Evolutionary conservation across 2,329 filamentous ascomycete genomes (phyloP).

Genomic region (Helotiales sp.): DNA sequence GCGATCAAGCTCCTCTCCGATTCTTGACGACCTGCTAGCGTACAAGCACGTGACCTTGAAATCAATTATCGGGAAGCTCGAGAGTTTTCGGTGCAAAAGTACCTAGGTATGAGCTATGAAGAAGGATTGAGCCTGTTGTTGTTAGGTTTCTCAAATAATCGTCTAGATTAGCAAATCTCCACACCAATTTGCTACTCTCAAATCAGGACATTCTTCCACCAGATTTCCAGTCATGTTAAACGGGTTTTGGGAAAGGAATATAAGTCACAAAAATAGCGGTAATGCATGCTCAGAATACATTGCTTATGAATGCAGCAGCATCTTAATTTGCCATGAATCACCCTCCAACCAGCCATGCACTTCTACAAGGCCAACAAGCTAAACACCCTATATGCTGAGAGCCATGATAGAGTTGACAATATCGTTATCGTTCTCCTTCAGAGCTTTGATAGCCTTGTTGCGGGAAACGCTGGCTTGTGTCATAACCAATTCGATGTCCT

Average conservation of each 20-base stretch:
- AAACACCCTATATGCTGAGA: conserved; percentile 68
- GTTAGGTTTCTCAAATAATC: no score
- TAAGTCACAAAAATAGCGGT: neutral
- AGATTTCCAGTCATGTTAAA: conserved; percentile 16
- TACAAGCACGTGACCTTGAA: neutral
- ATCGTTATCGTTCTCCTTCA: conserved; percentile 99
- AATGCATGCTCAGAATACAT: conserved; percentile 12
- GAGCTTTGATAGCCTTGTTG: conserved; percentile 98
- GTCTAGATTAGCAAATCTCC: neutral
- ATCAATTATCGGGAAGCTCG: no score
- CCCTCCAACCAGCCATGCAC: neutral
- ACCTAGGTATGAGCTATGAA: no score
- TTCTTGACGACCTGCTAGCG: neutral
- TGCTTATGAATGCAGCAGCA: neutral
- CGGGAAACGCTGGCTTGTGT: conserved; percentile 93
- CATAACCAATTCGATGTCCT: conserved; percentile 99
- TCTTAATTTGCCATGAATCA: neutral
- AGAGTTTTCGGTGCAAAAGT: no score
- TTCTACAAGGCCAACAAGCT: conserved; percentile 11
- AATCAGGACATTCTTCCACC: neutral
- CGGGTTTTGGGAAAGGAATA: neutral
- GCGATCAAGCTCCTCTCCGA: conserved; percentile 28
- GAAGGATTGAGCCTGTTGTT: no score
- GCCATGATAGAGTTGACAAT: conserved; percentile 99
- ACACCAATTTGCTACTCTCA: neutral